Base-by-base conservation (phyloP, 176 grass and related monocot genomes). In the Panicum miliaceum region DNA sequence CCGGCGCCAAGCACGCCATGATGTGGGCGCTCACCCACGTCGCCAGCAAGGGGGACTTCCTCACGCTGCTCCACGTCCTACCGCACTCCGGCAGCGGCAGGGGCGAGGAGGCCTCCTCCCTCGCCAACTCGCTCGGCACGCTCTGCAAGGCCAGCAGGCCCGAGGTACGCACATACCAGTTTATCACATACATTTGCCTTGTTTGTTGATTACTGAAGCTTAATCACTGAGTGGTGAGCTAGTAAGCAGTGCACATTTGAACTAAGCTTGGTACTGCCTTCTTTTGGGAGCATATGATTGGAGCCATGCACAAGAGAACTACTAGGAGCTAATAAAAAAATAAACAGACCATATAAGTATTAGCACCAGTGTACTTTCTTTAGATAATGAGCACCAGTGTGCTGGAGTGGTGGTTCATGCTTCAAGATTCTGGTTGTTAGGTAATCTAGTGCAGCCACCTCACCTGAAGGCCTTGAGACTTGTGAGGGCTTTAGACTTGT, bases 21-120 rank as follows among this genome's bases (percentile, higher is more conserved):
- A 99, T 96, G 93, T 99, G 93, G 97, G 93, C 96, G 36, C 91
- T 96, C 40, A 94, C 93, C 23, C 96, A 96, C 81, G 93, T 99
- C 45, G 87, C 93, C 73, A 94, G 90, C 89, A 90, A 88, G 52
- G 91, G 97, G 4, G 93, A 96, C 87, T 92, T 94, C 81, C 84
- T 99, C 84, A 92, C 91, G 38, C 90, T 96, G 41, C 86, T 99
- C 82, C 93, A 96, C 88, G 86, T 94, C 83, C 62, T 96, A 38
- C 90, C 91, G 41, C 87, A 70, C 67, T 73, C 72, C 75, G 76
- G 78, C 29, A 78, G 22, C 52, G 74, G 86, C 26, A 48, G 77
- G n/a, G 88, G 59, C 22, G 93, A 87, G 38, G 85, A 89, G 16
- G 77, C 88, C 0, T 85, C 90, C 60, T 82, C 64, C 38, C 85